Evolutionary conservation across 495 filamentous ascomycete species (phyloP), one percentile per base, ranked within the genome.

Genomic region (Parachaetomium inaequale): DNA sequence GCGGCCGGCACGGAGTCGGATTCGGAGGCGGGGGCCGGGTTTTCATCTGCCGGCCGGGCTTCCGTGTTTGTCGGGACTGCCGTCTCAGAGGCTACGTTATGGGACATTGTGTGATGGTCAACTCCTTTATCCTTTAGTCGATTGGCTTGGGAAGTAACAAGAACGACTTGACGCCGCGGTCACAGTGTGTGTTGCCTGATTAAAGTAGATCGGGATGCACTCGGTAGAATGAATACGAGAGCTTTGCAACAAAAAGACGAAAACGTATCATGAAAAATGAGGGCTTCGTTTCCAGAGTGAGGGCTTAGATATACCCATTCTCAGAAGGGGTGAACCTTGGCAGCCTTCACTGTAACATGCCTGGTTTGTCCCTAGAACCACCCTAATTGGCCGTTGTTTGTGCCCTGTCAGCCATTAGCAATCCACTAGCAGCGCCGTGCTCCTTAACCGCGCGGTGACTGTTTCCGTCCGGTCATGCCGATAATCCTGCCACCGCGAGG

Each of bases 361-460:
- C 38, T 29, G 0, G 15, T 58, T 46, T 21, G n/a, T 19, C 11
- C 26, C 26, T 21, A 3, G 5, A 46, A n/a, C n/a, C 8, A 17
- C 26, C 11, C 38, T 19, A 31, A 53, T 60, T 60, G 47, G 58
- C 23, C 21, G 29, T 7, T 26, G 3, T 0, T 19, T 21, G 2
- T 1, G 0, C 8, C 23, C n/a, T 11, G 29, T 58, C 43, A 49
- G 56, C 43, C 31, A 26, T 45, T 29, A 43, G 14, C 38, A 56
- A 56, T 28, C 38, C 38, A 56, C 36, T 14, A 11, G 19, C 19
- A 31, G 14, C 21, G 7, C 55, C 6, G 12, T 10, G 31, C 45
- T 42, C 17, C 17, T 51, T 28, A 51, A 29, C 57, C 57, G 57
- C 57, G 56, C 56, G 56, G 56, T 50, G 56, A 28, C 56, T 11